Conservation (phyloP, 805 yeast species). For the Lipomyces sp. region DNA sequence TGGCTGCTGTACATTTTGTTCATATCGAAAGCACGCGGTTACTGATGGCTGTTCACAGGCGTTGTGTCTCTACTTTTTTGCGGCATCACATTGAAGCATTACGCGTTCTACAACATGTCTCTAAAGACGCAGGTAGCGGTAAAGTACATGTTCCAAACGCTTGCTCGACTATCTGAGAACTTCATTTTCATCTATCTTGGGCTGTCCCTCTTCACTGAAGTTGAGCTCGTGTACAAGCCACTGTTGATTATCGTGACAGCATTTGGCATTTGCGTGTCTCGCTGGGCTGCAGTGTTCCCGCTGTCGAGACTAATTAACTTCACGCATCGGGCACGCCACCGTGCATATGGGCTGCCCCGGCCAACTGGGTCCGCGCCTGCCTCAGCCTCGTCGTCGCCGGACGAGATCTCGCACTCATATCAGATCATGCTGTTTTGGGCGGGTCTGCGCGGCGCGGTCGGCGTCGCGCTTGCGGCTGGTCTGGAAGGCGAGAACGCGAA, state of each 20-base stretch:
- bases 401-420: conserved; percentile 90
- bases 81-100: conserved; percentile 94
- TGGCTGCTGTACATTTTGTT: no score
- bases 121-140: conserved; percentile 95
- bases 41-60: not conserved
- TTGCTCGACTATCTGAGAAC: conserved; percentile 94
- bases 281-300: conserved; percentile 98
- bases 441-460: conserved; percentile 97
- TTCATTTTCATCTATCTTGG: conserved; percentile 95
- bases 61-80: conserved; percentile 73
- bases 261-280: conserved; percentile 79
- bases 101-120: conserved; percentile 96
- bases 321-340: conserved; percentile 59
- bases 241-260: conserved; percentile 85
- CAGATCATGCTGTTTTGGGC: conserved; percentile 99
- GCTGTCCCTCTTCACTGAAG: conserved; percentile 90
- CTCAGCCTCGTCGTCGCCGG: conserved; percentile 59
- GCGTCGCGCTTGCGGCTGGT: conserved; percentile 98
- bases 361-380: no score
- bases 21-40: no score
- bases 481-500: conserved; percentile 90
- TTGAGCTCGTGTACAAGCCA: conserved; percentile 92
- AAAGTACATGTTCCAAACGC: conserved; percentile 85
- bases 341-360: conserved; percentile 34
- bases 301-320: conserved; percentile 80